These are phyloP conservation scores for Dipodascus geniculatus DNA, from an alignment of 805 yeast species.

Conservation along the genomic window DNA sequence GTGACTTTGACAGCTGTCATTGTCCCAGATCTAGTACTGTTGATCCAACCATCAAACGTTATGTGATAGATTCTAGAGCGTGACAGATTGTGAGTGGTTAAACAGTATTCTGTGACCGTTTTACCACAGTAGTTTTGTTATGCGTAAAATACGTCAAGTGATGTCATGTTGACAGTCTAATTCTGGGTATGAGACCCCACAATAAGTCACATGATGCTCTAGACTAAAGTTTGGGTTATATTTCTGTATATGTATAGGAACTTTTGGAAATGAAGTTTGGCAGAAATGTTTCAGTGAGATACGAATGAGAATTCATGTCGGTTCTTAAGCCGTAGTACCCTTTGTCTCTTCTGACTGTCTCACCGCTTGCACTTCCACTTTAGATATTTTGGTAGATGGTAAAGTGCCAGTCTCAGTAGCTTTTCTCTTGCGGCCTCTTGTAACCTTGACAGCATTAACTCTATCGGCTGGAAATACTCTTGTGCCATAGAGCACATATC, in stretches of 20 bases:
- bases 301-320: too few relatives aligned
- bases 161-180: background rate
- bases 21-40: too few relatives aligned
- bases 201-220: background rate
- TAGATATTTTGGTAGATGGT: background rate
- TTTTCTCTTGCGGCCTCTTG: constrained; percentile 11
- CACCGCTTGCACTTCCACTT: too few relatives aligned
- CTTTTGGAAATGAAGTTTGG: background rate
- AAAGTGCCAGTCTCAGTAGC: constrained; percentile 6
- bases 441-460: constrained; percentile 3
- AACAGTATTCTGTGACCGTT: background rate
- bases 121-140: too few relatives aligned
- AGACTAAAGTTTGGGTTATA: too few relatives aligned
- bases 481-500: constrained; percentile 68
- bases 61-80: background rate
- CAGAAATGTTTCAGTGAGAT: too few relatives aligned
- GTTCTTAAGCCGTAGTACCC: too few relatives aligned
- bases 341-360: too few relatives aligned
- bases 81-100: background rate
- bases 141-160: background rate
- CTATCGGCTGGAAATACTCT: constrained; percentile 51
- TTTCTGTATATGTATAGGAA: background rate
- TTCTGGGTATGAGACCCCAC: background rate
- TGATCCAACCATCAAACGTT: background rate
- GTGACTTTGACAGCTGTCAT: background rate